Evolutionary conservation across 2,329 filamentous ascomycete genomes (phyloP).

Genomic region (Trichophyton simii): DNA sequence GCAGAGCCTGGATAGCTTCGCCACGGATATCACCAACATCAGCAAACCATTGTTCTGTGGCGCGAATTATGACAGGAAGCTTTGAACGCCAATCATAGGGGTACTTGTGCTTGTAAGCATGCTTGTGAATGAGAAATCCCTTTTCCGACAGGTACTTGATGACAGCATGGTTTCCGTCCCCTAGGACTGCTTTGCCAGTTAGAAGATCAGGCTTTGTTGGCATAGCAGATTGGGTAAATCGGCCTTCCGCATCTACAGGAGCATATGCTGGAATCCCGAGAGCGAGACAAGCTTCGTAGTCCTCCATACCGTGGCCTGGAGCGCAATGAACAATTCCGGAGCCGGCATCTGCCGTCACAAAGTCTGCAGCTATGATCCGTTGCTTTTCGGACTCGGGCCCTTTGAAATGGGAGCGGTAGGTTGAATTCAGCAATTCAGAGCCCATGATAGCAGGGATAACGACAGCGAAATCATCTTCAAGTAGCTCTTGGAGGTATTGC

Average conservation of each 20-base stretch:
- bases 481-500: constrained; percentile 41
- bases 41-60: constrained; percentile 96
- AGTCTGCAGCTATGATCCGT: constrained; percentile 68
- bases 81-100: constrained; percentile 98
- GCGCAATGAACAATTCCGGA: constrained; percentile 91
- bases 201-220: constrained; percentile 55
- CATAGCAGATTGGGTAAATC: constrained; percentile 68
- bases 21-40: constrained; percentile 75
- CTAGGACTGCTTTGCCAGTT: constrained; percentile 59
- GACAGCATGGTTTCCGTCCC: constrained; percentile 56
- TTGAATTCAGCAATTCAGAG: constrained; percentile 49
- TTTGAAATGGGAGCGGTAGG: constrained; percentile 60
- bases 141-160: constrained; percentile 53
- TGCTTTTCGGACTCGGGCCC: constrained; percentile 46
- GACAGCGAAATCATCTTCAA: constrained; percentile 40
- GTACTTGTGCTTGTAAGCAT: constrained; percentile 78
- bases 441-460: constrained; percentile 50
- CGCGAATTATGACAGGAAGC: constrained; percentile 75
- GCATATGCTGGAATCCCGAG: constrained; percentile 63
- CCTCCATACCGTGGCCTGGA: constrained; percentile 91
- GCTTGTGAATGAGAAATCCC: constrained; percentile 51
- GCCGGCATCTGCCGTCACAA: constrained; percentile 81
- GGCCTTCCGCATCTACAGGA: constrained; percentile 69
- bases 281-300: constrained; percentile 68
- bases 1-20: constrained; percentile 56